Conservation (phyloP, 495 filamentous ascomycete genomes). For the Podospora sp. region DNA sequence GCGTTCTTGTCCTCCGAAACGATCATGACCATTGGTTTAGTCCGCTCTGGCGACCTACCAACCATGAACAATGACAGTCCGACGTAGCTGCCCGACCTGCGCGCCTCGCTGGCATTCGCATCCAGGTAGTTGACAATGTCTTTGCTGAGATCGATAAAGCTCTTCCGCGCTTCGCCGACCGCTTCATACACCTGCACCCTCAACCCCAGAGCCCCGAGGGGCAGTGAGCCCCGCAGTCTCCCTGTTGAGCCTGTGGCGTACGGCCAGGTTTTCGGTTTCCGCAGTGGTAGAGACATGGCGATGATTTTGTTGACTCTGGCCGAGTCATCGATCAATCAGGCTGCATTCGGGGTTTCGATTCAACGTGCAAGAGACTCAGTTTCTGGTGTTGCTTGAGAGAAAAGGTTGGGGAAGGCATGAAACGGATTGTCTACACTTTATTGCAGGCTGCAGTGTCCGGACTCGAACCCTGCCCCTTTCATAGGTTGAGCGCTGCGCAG, state of each 20-base stretch:
- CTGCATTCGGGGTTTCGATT: neutral
- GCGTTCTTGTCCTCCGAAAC: slow-evolving; percentile 11
- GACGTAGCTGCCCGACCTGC: slow-evolving; percentile 1
- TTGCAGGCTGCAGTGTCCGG: no score
- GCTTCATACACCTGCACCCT: slow-evolving; percentile 4
- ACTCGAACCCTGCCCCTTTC: no score
- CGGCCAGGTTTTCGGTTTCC: slow-evolving; percentile 5
- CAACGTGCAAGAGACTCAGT: no score
- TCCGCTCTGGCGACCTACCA: slow-evolving; percentile 10
- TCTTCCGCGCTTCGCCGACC: slow-evolving; percentile 16
- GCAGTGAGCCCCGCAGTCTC: neutral
- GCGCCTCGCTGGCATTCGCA: slow-evolving; percentile 7
- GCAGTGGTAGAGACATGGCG: neutral
- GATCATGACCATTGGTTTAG: slow-evolving; percentile 21
- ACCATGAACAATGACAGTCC: slow-evolving; percentile 22
- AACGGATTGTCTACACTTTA: no score
- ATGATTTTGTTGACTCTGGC: no score
- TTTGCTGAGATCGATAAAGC: neutral
- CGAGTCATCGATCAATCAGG: neutral
- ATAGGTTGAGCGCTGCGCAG: no score
- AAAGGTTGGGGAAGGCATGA: no score
- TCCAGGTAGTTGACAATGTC: slow-evolving; percentile 13
- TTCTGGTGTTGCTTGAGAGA: no score
- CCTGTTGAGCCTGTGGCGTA: slow-evolving; percentile 21
- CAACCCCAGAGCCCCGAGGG: neutral